Base-by-base conservation (phyloP, 2,329 filamentous ascomycete genomes). In the Xylaria sp. region DNA sequence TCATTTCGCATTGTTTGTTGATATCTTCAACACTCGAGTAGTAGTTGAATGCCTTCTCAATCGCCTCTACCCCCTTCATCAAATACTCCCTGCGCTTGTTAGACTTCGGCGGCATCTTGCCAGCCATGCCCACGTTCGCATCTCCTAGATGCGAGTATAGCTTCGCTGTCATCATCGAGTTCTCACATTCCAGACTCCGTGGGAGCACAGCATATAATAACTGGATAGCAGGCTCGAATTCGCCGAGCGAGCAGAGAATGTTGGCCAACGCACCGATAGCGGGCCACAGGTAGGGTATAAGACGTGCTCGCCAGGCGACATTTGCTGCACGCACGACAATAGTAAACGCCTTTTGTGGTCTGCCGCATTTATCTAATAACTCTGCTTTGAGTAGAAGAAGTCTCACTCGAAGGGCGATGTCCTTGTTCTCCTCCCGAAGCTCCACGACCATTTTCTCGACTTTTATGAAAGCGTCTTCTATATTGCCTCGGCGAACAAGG, bases 71-170 rank as follows among this genome's bases (percentile, higher is more conserved):
- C 0, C 89, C 90, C 63, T 85, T 84, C 8, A 85, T 86, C 75
- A 92, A 79, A 73, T 86, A 85, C 75, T 90, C 88, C 46, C 84
- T 85, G 63, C 85, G 82, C 73, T 83, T 83, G 8, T 80, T 80
- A 5, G 84, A 83, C 76, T 79, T 80, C 6, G 79, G 73, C 13
- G 79, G 76, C 73, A 78, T 80, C 74, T 83, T 76, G 44, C 93
- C 91, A 0, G 93, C 93, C 70, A 92, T 81, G 0, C 94, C 94
- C 84, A 97, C 92, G 74, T 91, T 88, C 0, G 92, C 91, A 77
- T 97, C 94, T 0, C 89, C 92, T 2, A 97, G 86, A 25, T 89
- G 80, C 1, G 88, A 87, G 78, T 94, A 95, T 20, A 94, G 85
- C 25, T 84, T 85, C 0, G 90, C 94, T 0, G 86, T 85, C 15